Base-by-base conservation (phyloP, 139 green algal species). In the Prasinococcaceae sp. region DNA sequence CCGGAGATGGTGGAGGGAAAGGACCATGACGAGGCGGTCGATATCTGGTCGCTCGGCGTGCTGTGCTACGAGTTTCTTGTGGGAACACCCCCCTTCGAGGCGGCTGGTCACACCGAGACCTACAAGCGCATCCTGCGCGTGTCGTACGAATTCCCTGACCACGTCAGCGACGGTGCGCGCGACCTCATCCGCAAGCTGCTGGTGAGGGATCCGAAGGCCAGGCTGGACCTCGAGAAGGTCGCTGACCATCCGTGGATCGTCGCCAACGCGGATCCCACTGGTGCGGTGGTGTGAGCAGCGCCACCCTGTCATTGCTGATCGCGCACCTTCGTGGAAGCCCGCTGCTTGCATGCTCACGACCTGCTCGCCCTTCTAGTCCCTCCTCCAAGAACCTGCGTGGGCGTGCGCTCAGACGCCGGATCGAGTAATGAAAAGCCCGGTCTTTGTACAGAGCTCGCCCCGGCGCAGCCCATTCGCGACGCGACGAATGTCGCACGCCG, bases 41-140 rank as follows among this genome's bases (percentile, higher is more conserved):
- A 98, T 69, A 73, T 94, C 41, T 98, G 90, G 90, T 84, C 74
- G 39, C 63, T 95, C 47, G 90, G 90, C 26, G 85, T 98, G 58
- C 78, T 98, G 25, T 78, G 70, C 42, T 98, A 93, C 60, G 90
- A 98, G 77, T 97, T 98, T 64, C 66, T 98, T 39, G 85, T 76
- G 35, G 90, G 90, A 23, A 32, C 55, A 10, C 81, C 90, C 3
- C 90, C 90, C 33, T 98, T 98, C 78, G 85, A 96, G 63, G 82
- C 88, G 0, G 67, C 78, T 17, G 81, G 81, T 20, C 83, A 97
- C 66, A 69, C 72, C 22, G 74, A 84, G 46, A 79, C 71, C 17
- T 79, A 79, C 58, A 68, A 69, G 42, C 32, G 64, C 8, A 98
- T 98, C 43, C 62, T 90, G n/a, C 58, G 63, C 0, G 85, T 95